Percentiles rank a stretch among this genome's conserved stretches.
Conservation (phyloP, 2,329 filamentous ascomycete genomes). For the Cytospora piceicola region DNA sequence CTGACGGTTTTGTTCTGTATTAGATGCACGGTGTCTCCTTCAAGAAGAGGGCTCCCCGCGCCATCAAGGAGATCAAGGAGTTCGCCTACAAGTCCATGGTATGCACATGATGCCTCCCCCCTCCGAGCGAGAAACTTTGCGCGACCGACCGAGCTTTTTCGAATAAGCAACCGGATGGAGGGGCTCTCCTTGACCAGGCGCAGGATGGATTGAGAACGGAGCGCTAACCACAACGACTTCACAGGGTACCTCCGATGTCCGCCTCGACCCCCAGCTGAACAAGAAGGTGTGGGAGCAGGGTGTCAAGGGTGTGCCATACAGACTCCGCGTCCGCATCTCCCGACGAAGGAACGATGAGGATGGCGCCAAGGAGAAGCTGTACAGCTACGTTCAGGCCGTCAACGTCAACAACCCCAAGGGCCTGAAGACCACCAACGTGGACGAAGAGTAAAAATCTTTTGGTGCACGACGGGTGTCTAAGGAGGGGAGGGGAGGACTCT, state of each 20-base stretch:
- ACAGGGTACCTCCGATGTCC: constrained; percentile 95
- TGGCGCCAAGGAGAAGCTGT: constrained; percentile 98
- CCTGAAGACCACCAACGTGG: constrained; percentile 87
- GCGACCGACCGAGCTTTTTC: constrained; percentile 8
- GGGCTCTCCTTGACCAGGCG: neutral
- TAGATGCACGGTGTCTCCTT: constrained; percentile 96
- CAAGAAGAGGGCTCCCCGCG: constrained; percentile 99
- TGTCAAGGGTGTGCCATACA: constrained; percentile 98
- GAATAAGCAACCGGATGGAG: neutral
- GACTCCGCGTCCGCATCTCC: constrained; percentile 96
- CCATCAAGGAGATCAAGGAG: constrained; percentile 99
- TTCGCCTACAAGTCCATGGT: constrained; percentile 97
- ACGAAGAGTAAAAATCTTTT: constrained; percentile 51
- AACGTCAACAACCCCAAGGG: constrained; percentile 99
- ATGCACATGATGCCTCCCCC: constrained; percentile 49
- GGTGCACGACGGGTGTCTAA: constrained; percentile 12
- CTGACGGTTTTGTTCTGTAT: constrained; percentile 40
- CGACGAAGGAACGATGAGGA: constrained; percentile 99
- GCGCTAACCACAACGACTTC: constrained; percentile 15
- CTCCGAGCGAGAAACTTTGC: constrained; percentile 16
- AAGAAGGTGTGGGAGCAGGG: constrained; percentile 99
- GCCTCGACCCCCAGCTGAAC: constrained; percentile 97
- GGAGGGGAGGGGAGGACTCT: constrained; percentile 14
- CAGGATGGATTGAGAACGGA: constrained; percentile 9
- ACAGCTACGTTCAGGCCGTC: constrained; percentile 99